Conservation (phyloP, 805 yeast species). For the Metschnikowia lochheadii region DNA sequence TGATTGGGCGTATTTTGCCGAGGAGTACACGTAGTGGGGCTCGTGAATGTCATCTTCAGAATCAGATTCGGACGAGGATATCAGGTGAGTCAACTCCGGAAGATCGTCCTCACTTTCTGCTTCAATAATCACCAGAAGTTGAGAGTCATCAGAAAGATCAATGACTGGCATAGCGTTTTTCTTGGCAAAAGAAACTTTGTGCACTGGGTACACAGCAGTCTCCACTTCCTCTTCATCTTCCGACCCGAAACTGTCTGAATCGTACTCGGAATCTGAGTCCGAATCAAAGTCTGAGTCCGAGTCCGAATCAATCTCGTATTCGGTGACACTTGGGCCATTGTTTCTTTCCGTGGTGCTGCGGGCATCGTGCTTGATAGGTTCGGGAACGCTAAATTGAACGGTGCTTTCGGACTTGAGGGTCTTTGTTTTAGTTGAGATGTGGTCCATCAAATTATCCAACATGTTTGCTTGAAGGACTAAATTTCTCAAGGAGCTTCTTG, state of each 20-base stretch:
- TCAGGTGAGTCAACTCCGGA: constrained; percentile 16
- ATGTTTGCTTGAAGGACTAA: constrained; percentile 70
- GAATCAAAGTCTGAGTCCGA: constrained; percentile 24
- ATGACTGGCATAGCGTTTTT: constrained; percentile 12
- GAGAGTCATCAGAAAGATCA: constrained; percentile 10
- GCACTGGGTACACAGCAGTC: not conserved
- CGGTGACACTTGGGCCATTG: constrained; percentile 31
- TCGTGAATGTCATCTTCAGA: constrained; percentile 12
- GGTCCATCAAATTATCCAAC: constrained; percentile 61
- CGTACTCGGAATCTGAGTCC: constrained; percentile 21
- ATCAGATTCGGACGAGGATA: constrained; percentile 16
- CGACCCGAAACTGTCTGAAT: constrained; percentile 22
- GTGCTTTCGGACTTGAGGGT: constrained; percentile 14
- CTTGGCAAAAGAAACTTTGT: not conserved
- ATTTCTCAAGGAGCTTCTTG: constrained; percentile 52
- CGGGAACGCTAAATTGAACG: constrained; percentile 15
- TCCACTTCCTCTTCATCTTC: constrained; percentile 22
- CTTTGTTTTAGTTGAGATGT: constrained; percentile 30
- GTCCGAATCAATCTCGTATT: constrained; percentile 36
- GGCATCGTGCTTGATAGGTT: constrained; percentile 9
- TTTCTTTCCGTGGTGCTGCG: constrained; percentile 11
- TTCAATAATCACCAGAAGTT: constrained; percentile 14
- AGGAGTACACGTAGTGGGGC: constrained; percentile 9
- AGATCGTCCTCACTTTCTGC: constrained; percentile 11
- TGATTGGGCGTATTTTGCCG: constrained; percentile 7